Base-by-base conservation (phyloP, 805 yeast genomes). In the Aciculoconidium aculeatum region DNA sequence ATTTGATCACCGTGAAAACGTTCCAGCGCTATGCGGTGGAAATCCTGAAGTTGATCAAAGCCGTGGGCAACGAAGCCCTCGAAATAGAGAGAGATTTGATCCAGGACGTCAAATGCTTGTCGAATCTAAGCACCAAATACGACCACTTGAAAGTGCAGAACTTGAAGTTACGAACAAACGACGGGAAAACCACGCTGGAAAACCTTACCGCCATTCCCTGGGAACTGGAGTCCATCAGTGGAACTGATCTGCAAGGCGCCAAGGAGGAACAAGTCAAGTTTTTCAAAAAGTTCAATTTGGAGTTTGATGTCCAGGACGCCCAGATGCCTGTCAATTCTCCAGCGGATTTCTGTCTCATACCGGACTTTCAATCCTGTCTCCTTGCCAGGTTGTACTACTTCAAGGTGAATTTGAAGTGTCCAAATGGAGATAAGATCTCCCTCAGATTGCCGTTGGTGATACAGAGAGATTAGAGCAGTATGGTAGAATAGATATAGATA, bases 281-380 rank as follows among this genome's bases (percentile, higher is more conserved):
- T 34, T 35, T 37, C 25, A 53, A 49, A 23, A 41, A 45, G 21
- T 39, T 57, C 24, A 30, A 45, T 10, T 28, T 57, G 7, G 33
- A 37, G 4, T 37, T 61, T 11, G 61, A 62, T 31, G 35, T 58
- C 5, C 35, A 45, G 11, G 44, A 52, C 17, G 54, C 53, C 3
- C 16, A 21, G 9, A 41, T 37, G 18, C 17, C 30, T 5, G 25
- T 18, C 14, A 11, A 34, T n/a, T 15, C 28, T 28, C 30, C 30
- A n/a, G 38, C 40, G 12, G 51, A 58, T 9, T 59, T 56, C 29
- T 49, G 55, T 30, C 38, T 62, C 17, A 49, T 60, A 11, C 68
- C 68, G 3, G 62, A 55, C 25, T 62, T 62, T 41, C 68, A 62
- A 39, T 40, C 41, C 10, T 62, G 68, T 33, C 42, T 46, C 23